Evolutionary conservation across 345 rosid species (phyloP), one percentile per base, ranked within the genome.

Genomic region (Ceriops tagal): DNA sequence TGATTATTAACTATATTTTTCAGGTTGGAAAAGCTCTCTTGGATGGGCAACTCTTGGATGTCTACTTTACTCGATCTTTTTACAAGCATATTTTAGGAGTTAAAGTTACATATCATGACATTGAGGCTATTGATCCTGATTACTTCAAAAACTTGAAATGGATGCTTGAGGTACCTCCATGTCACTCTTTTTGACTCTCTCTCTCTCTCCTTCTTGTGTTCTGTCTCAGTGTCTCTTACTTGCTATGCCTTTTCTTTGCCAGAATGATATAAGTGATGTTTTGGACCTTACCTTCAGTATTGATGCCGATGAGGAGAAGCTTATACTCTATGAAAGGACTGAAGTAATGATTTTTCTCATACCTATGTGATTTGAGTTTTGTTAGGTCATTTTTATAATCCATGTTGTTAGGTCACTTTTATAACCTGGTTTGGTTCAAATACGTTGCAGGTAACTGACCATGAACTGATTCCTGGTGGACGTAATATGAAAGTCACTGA

Each of bases 1-100:
- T 64, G 11, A 59, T 73, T 43, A 26, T 71, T 35, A 20, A 72
- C 13, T 63, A 26, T 63, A 11, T 71, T 71, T 73, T 77, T 24
- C 85, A 93, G 97, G 98, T 93, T 71, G 98, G 96, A 34, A 93
- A 93, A 83, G 98, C 98, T 34, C 88, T 93, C 56, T 87, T 91
- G 61, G 97, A 93, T 78, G 98, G 95, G 62, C 97, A 93, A 71
- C 89, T 93, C 53, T 83, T 93, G 77, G 98, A 93, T 77, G 98
- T 93, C 64, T 95, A 93, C 81, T 93, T 93, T 65, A 93, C 98
- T 58, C 93, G 98, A 47, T 93, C 98, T 24, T 93, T 93, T 79
- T 89, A 93, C 87, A 93, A 91, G 92, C 97, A 93, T 81, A 91
- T 93, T 67, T 70, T 93, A 58, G 98, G 95, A 61, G 90, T 73